Percentiles rank a stretch among this genome's conserved stretches.
Evolutionary conservation across 352 stramenopile species (phyloP).

Genomic region (Pythium folliculosum): DNA sequence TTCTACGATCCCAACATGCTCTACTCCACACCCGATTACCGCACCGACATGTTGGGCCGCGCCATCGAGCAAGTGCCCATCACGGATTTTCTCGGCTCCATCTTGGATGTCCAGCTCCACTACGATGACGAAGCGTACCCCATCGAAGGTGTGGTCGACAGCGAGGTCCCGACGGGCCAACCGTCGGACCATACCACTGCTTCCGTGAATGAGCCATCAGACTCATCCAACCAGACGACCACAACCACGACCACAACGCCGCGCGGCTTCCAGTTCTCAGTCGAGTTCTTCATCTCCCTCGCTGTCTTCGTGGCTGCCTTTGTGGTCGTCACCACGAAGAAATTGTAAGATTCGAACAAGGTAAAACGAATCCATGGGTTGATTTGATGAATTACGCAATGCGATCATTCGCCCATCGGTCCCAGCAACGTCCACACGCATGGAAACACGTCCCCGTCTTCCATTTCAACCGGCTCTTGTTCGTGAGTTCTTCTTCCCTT

Average conservation of each 20-base stretch:
- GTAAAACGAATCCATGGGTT: not conserved
- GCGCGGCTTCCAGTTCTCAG: constrained; percentile 45
- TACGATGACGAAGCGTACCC: constrained; percentile 78
- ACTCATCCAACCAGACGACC: not conserved
- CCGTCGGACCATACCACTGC: not conserved
- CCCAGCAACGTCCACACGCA: not conserved
- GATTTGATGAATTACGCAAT: constrained; percentile 24
- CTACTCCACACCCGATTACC: constrained; percentile 76
- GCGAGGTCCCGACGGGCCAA: not conserved
- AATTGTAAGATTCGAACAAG: constrained; percentile 35
- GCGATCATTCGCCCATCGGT: not conserved
- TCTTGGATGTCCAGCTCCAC: constrained; percentile 78
- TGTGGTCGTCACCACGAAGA: constrained; percentile 41
- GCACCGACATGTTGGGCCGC: constrained; percentile 71
- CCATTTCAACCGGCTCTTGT: too few relatives aligned
- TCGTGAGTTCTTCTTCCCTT: not conserved
- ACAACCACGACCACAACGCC: not conserved
- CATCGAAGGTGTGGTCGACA: constrained; percentile 37
- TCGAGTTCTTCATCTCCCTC: constrained; percentile 41
- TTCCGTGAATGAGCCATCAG: constrained; percentile 3
- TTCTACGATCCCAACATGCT: constrained; percentile 88
- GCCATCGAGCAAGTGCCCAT: constrained; percentile 74
- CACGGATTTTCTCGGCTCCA: constrained; percentile 89
- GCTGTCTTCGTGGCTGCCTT: constrained; percentile 27
- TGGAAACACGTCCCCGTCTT: not conserved